These are phyloP conservation scores for Diplodia scrobiculata DNA, from an alignment of 2,329 filamentous ascomycete species.

Conservation along the genomic window DNA sequence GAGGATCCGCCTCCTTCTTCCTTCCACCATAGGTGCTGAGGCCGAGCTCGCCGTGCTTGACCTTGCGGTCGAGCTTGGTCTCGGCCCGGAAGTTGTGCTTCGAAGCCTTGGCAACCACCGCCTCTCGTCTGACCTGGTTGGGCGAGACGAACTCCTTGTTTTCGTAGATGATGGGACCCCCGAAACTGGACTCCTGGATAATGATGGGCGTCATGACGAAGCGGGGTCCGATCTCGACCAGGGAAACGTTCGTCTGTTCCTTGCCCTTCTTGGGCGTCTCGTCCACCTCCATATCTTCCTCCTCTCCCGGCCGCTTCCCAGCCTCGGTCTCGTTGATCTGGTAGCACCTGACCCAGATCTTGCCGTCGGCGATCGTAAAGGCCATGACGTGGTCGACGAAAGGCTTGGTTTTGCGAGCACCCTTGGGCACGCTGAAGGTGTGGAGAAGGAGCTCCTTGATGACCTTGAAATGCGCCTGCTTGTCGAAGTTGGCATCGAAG, in stretches of 20 bases:
- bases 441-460: constrained; percentile 90
- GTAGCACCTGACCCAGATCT: constrained; percentile 95
- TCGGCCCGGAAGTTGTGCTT: constrained; percentile 78
- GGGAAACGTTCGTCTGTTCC: constrained; percentile 70
- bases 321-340: constrained; percentile 81
- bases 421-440: constrained; percentile 88
- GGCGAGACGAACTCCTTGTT: constrained; percentile 97
- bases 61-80: constrained; percentile 68
- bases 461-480: constrained; percentile 74
- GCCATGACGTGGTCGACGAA: constrained; percentile 95
- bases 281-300: constrained; percentile 39
- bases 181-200: constrained; percentile 92
- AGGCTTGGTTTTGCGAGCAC: constrained; percentile 85
- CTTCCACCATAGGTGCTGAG: constrained; percentile 67
- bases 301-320: constrained; percentile 47
- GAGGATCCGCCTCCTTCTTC: constrained; percentile 64
- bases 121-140: constrained; percentile 86
- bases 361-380: constrained; percentile 86
- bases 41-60: constrained; percentile 76
- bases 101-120: constrained; percentile 73
- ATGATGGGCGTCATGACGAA: constrained; percentile 93
- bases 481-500: constrained; percentile 86
- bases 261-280: constrained; percentile 47
- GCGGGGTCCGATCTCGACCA: constrained; percentile 91
- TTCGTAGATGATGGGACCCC: constrained; percentile 95